Conservation (phyloP, 768 basidiomycete species). For the Suillus weaverae region DNA sequence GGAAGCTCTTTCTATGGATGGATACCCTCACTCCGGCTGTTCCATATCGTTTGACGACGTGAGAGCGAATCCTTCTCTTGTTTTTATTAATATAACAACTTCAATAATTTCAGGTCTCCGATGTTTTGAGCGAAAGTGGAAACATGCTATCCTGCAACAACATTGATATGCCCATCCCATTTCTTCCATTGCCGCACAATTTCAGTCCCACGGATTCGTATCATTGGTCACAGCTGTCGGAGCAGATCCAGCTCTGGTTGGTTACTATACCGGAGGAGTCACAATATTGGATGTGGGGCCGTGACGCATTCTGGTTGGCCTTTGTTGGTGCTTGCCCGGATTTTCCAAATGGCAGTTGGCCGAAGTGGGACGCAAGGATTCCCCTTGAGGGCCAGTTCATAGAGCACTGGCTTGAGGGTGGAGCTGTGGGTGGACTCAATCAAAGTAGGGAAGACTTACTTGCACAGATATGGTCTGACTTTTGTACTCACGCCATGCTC, state of each 20-base stretch:
- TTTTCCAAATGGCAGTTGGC: slow-evolving; percentile 9
- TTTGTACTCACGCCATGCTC: slow-evolving; percentile 3
- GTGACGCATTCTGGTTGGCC: slow-evolving; percentile 9
- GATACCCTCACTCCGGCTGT: background rate
- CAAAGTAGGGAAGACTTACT: background rate
- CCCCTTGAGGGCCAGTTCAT: slow-evolving; percentile 11
- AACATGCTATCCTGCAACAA: background rate
- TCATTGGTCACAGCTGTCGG: slow-evolving; percentile 2
- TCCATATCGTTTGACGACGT: background rate
- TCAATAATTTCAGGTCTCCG: background rate
- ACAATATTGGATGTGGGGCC: slow-evolving; percentile 10
- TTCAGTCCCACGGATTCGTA: background rate
- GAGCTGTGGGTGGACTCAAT: background rate
- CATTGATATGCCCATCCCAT: background rate
- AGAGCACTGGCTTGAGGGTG: slow-evolving; percentile 1
- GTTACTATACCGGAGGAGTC: background rate
- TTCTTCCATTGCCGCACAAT: background rate
- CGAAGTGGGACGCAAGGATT: slow-evolving; percentile 6
- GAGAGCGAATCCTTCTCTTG: background rate
- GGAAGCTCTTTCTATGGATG: background rate
- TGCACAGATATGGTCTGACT: background rate
- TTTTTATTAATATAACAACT: background rate
- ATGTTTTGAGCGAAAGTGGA: background rate
- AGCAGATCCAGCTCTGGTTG: slow-evolving; percentile 8
- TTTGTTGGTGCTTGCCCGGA: slow-evolving; percentile 11